Base-by-base conservation (phyloP, 2,329 filamentous ascomycete genomes). In the Botrytis elliptica region DNA sequence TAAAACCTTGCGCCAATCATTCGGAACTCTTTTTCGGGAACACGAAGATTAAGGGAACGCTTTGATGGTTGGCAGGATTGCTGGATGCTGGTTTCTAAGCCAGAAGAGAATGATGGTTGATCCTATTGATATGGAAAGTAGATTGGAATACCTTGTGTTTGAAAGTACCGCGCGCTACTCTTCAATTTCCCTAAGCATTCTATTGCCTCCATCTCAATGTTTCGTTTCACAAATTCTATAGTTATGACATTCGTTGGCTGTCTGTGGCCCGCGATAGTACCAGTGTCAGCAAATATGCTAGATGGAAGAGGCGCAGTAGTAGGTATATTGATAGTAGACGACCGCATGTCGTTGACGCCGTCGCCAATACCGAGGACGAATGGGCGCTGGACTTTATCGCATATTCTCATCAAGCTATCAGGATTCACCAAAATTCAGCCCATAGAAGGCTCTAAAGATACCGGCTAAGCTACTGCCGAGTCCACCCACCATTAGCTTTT, bases 1-100 rank as follows among this genome's bases (percentile, higher is more conserved):
- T 65, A 71, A 16, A 65, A 49, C 69, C 69, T 55, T 63, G 69
- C 38, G 44, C 49, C n/a, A 52, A 71, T 71, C 59, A 66, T 71
- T 65, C 42, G 25, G 38, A 25, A 29, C 38, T 38, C 38, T 64
- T 70, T 46, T 46, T 49, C 44, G 52, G 59, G 33, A 65, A 52
- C 44, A 71, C 59, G 36, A 46, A 9, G 33, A 52, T 55, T 22
- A 38, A 5, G 25, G 16, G 25, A 57, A 42, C 60, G 70, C 60
- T 66, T 71, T 71, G 60, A 66, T 68, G 65, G 49, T 57, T 40
- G 42, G 63, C 42, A 65, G 36, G 25, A 69, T 63, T 36, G 14
- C 22, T 40, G 38, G 60, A 52, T 52, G 65, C 22, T 52, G 25
- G 25, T 29, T 65, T 52, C 36, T 38, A 33, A 40, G 33, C 38